Conservation (phyloP, 345 rosid genomes). For the Aquilaria malaccensis region DNA sequence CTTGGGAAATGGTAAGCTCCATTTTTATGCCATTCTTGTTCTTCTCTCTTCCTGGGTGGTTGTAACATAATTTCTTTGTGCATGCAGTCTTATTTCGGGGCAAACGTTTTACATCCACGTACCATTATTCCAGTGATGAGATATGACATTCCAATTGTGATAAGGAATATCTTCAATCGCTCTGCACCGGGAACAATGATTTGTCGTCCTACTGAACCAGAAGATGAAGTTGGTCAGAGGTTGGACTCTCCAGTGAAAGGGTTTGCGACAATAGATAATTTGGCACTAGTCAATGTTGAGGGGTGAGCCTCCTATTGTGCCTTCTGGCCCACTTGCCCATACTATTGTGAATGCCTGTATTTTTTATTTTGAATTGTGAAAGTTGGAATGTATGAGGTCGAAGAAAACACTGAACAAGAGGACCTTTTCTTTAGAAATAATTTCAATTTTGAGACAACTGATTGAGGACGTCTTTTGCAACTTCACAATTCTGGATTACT, state of each 20-base stretch:
- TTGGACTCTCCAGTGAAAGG: conserved; percentile 74
- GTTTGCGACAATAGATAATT: conserved; percentile 94
- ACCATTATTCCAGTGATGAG: conserved; percentile 96
- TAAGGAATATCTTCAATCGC: conserved; percentile 85
- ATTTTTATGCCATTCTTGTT: conserved; percentile 8
- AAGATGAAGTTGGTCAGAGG: conserved; percentile 37
- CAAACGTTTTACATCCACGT: conserved; percentile 97
- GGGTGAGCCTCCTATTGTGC: conserved; percentile 47
- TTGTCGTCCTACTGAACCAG: conserved; percentile 43
- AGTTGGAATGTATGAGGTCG: too few species aligned
- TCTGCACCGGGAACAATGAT: conserved; percentile 89
- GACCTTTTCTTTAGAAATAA: too few species aligned
- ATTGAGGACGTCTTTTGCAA: too few species aligned
- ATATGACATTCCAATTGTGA: conserved; percentile 86
- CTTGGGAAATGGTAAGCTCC: conserved; percentile 96
- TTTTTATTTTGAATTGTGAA: not conserved
- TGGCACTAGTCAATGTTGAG: conserved; percentile 96
- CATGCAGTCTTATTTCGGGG: conserved; percentile 98
- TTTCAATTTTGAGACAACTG: too few species aligned
- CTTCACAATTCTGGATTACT: too few species aligned
- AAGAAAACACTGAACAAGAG: too few species aligned
- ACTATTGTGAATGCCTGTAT: not conserved
- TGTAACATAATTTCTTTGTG: conserved; percentile 22
- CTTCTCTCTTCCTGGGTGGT: conserved; percentile 4
- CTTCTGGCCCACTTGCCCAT: conserved; percentile 4